Base-by-base conservation (phyloP, 768 basidiomycete species). In the Tremella mesenterica region DNA sequence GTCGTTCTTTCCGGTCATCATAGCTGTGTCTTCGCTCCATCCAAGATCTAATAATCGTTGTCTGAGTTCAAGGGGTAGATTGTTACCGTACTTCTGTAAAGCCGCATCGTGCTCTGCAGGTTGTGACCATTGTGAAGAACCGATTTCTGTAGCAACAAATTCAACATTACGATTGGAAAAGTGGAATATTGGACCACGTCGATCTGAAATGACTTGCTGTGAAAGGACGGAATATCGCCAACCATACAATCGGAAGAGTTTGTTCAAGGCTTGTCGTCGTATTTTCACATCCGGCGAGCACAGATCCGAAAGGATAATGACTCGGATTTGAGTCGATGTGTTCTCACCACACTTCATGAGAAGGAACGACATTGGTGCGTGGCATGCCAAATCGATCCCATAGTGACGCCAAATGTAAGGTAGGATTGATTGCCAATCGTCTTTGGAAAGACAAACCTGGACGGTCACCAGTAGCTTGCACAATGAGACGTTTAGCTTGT, bases 1-100 rank as follows among this genome's bases (percentile, higher is more conserved):
- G 27, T 63, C 64, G 7, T 48, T 57, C 23, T 54, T 55, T 12
- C 39, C 53, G n/a, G 49, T 28, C 6, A 59, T 26, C n/a, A n/a
- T n/a, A 7, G 44, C 18, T 21, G 41, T 47, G 29, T 65, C 56
- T 30, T 69, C 61, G 44, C 56, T 61, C 67, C 67, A 69, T 10
- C 67, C 67, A 4, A 69, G 50, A 28, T 63, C 67, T 59, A 65
- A 56, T 43, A 69, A 50, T 8, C 60, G 53, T 29, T 69, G 67
- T 23, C 67, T 28, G 12, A 65, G 41, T 36, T 69, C 67, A 16
- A 65, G 45, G 0, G 64, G 64, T 12, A 69, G 49, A 10, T 50
- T 56, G 10, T 28, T 47, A 2, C 67, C 67, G 41, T 57, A 69
- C 33, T 57, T 63, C 44, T 63, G 58, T 25, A 69, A 41, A 2